Base-by-base conservation (phyloP, 169 alveolate species). In the Babesia sp. region DNA sequence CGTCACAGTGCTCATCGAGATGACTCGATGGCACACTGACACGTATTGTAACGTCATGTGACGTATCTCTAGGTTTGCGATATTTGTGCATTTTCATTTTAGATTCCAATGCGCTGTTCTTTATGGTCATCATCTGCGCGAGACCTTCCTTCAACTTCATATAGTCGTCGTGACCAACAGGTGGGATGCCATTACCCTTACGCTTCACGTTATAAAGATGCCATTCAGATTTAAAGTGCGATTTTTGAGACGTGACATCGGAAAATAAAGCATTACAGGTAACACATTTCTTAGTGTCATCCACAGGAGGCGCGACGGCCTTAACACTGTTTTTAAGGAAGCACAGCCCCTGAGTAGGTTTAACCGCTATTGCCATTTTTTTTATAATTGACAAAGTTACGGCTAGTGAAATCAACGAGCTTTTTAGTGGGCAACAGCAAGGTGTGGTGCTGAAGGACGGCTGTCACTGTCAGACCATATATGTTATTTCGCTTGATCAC, bases 211-310 rank as follows among this genome's bases (percentile, higher is more conserved):
- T 92, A 69, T 92, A 92, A 18, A 77, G 81, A 59, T 92, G 96
- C 96, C 96, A 92, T 50, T 92, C 96, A 6, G 95, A 79, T 68
- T 91, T 92, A 41, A 83, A 92, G 53, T 92, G 96, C 56, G 71
- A 63, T 51, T 87, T 86, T 48, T 79, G 86, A 0, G 36, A 58
- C 29, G 81, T 29, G 26, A 70, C 41, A 63, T 81, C 89, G 36
- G 20, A 20, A 54, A 71, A 81, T 20, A 51, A 11, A 1, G 70
- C 75, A 46, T 41, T 56, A 59, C 89, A 81, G 7, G 89, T 81
- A 0, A 48, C 48, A 55, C 89, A 81, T 50, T 67, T 71, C 16
- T 57, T 71, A 8, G 44, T 3, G 29, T 61, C 76, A 12, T 7
- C 48, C 20, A 4, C 26, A 14, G 42, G 42, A 37, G 80, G 24